Base-by-base conservation (phyloP, 2,329 filamentous ascomycete genomes). In the Arthrobotrys entomopaga region DNA sequence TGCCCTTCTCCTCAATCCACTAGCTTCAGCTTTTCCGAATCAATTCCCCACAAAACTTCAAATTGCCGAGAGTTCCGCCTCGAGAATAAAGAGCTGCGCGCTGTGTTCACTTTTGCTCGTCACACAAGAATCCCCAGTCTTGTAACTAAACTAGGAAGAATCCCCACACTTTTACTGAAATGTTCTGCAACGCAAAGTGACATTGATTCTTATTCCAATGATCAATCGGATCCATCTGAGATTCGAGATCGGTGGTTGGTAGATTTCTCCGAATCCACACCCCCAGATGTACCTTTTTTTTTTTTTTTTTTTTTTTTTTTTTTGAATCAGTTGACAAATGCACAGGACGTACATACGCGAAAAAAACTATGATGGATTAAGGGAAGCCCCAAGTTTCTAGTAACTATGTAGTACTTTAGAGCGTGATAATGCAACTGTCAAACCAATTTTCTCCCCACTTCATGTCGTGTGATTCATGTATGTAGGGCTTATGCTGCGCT, bases 341-440 rank as follows among this genome's bases (percentile, higher is more conserved):
- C 29, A 53, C 42, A 43, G 26, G 64, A 52, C 58, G 22, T 56
- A 57, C 50, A 57, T 49, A 53, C 26, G 34, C 38, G 34, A 16
- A 29, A 48, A 49, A 61, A 58, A 10, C 29, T 34, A 10, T 34
- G 29, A 34, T 34, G 29, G 29, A 34, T 34, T 5, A 34, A 34
- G 29, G 10, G 29, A 50, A 48, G 40, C 46, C 49, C 52, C 34
- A 53, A 26, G n/a, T 40, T 19, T n/a, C n/a, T n/a, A n/a, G n/a
- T n/a, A n/a, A n/a, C n/a, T n/a, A n/a, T n/a, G n/a, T n/a, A n/a
- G n/a, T n/a, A n/a, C n/a, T n/a, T n/a, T n/a, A 19, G 20, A 43
- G 50, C 48, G 67, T 72, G 67, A 72, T 72, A 72, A 65, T 72
- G 67, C 67, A 72, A 65, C 67, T 72, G 67, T 72, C 67, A 72